A percentile compares a stretch with the other conserved stretches of the same genome.
These are phyloP conservation scores for Macrophomina pseudophaseolina DNA, from an alignment of 2,329 filamentous ascomycete species.

Conservation along the genomic window DNA sequence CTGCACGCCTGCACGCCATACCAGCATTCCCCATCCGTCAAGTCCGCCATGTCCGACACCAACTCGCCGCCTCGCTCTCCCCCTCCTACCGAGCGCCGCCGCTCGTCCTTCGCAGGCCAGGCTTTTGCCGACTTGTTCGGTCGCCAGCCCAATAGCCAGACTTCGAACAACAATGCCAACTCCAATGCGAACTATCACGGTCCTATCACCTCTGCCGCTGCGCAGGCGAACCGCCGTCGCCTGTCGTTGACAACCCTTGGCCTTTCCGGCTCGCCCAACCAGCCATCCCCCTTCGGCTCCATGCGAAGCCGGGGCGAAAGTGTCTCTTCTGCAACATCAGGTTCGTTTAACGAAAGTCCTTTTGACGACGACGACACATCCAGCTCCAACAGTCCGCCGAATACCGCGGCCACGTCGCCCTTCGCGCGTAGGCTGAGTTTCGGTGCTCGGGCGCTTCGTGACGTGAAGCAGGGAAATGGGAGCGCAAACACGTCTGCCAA, in stretches of 20 bases:
- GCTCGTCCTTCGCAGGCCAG: constrained; percentile 55
- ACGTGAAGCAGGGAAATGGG: constrained; percentile 63
- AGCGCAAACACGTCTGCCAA: constrained; percentile 60
- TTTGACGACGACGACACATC: constrained; percentile 64
- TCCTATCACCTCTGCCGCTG: constrained; percentile 55
- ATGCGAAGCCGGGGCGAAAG: constrained; percentile 51
- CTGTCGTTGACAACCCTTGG: constrained; percentile 57
- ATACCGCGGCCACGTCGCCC: constrained; percentile 58
- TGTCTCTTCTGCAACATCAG: constrained; percentile 54
- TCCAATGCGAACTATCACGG: constrained; percentile 41
- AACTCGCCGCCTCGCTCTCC: constrained; percentile 47
- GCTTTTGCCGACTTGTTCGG: constrained; percentile 56
- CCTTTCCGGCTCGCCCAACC: constrained; percentile 50
- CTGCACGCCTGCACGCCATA: constrained; percentile 30
- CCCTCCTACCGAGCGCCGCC: constrained; percentile 46
- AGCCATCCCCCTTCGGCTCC: constrained; percentile 48
- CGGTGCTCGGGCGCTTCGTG: constrained; percentile 77
- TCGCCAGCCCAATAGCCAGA: constrained; percentile 37
- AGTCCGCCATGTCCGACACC: constrained; percentile 42
- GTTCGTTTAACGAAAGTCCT: constrained; percentile 55
- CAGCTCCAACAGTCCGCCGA: constrained; percentile 64
- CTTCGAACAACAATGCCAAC: constrained; percentile 20
- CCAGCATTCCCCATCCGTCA: not conserved
- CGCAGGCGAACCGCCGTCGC: constrained; percentile 55
- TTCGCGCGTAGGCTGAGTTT: constrained; percentile 89